Percentiles rank a stretch among this genome's conserved stretches.
phyloP scores from a whole-genome alignment of 257 asterid genomes.

The Cinchona pubescens region DNA sequence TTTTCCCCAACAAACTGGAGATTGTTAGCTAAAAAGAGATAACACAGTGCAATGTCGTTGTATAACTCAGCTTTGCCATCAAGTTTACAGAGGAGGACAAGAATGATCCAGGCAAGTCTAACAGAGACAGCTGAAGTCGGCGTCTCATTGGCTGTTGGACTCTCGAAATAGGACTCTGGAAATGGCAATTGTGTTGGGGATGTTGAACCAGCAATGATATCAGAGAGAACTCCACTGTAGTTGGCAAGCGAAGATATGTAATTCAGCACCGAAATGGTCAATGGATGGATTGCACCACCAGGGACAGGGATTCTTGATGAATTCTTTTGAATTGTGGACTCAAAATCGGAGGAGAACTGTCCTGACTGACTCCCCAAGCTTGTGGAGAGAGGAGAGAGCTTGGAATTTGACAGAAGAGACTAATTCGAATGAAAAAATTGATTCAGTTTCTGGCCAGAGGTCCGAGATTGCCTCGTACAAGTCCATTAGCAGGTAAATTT shows the following conservation, averaged over 20 bases:
- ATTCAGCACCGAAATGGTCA: conserved; percentile 50
- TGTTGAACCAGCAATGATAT: conserved; percentile 32
- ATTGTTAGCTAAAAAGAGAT: conserved; percentile 68
- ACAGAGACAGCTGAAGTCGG: conserved; percentile 38
- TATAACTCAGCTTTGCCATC: conserved; percentile 57
- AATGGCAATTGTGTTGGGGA: conserved; percentile 30
- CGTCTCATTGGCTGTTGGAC: conserved; percentile 15
- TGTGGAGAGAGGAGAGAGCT: conserved; percentile 44
- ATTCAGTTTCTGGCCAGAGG: conserved; percentile 54
- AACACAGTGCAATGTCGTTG: conserved; percentile 52
- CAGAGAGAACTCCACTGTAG: conserved; percentile 45
- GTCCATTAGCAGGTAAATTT: conserved; percentile 33
- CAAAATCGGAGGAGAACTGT: conserved; percentile 44
- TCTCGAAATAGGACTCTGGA: conserved; percentile 54
- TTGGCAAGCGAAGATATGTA: conserved; percentile 44
- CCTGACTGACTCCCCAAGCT: conserved; percentile 40
- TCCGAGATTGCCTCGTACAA: conserved; percentile 43
- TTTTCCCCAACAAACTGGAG: conserved; percentile 43
- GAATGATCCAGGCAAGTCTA: conserved; percentile 62
- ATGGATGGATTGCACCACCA: conserved; percentile 63
- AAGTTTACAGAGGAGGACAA: conserved; percentile 71
- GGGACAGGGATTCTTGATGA: conserved; percentile 35
- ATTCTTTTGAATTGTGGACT: conserved; percentile 49
- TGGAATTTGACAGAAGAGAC: conserved; percentile 48
- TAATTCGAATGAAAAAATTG: conserved; percentile 47